A percentile compares a stretch with the other conserved stretches of the same genome.
phyloP scores from a whole-genome alignment of 371 early-diverging fungal species.

The Globomyces sp. region DNA sequence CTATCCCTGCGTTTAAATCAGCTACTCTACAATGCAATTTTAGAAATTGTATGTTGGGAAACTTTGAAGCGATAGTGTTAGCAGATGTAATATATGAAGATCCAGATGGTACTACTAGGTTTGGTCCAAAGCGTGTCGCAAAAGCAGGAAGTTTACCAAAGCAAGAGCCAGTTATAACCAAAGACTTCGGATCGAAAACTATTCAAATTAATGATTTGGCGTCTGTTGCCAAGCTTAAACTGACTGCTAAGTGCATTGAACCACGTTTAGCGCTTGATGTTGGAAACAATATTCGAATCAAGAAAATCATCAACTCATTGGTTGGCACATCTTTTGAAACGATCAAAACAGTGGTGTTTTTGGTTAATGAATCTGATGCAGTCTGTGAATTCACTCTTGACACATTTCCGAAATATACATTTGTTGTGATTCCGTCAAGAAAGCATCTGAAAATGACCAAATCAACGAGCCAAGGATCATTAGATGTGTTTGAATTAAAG shows the following conservation, averaged over 20 bases:
- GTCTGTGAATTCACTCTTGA: conserved; percentile 29
- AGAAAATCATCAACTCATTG: conserved; percentile 14
- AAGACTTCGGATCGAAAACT: not conserved
- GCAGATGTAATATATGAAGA: conserved; percentile 45
- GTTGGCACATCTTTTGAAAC: not conserved
- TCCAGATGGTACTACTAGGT: conserved; percentile 29
- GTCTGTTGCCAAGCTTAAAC: conserved; percentile 31
- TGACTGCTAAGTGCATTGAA: conserved; percentile 38
- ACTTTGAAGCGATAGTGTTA: conserved; percentile 35
- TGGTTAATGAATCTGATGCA: conserved; percentile 36
- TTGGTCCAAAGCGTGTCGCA: conserved; percentile 12
- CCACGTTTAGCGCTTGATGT: conserved; percentile 33
- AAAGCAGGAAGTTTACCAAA: conserved; percentile 9
- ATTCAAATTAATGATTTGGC: conserved; percentile 11
- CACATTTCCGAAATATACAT: conserved; percentile 11
- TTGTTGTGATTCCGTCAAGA: conserved; percentile 15
- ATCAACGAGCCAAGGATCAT: not conserved
- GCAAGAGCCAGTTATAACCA: not conserved
- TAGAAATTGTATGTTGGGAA: conserved; percentile 30
- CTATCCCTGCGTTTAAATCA: conserved; percentile 37
- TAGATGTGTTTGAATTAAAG: conserved; percentile 29
- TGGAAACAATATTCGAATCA: conserved; percentile 27
- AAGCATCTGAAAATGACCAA: not conserved
- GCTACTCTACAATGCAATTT: conserved; percentile 30
- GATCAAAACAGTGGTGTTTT: conserved; percentile 11